Base-by-base conservation (phyloP, 768 basidiomycete species). In the Kockovaella imperatae region DNA sequence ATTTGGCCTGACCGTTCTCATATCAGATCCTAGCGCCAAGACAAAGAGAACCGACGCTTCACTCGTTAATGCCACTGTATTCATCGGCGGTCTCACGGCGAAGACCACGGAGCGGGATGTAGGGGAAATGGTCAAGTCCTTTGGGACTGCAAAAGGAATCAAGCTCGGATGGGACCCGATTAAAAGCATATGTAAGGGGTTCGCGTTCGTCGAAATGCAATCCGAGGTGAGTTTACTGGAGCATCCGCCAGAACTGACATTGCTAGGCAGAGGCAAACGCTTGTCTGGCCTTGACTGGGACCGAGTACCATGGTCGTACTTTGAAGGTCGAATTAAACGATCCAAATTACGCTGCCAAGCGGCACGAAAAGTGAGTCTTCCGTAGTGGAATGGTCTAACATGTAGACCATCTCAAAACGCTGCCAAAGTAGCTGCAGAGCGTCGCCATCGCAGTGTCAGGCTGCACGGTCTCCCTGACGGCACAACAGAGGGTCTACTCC, bases 141-240 rank as follows among this genome's bases (percentile, higher is more conserved):
- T 84, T 65, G 93, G 93, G 2, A 61, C 74, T 3, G 69, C 97
- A 56, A 88, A 86, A 67, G 83, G 85, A 18, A 77, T 96, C 32
- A 80, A 89, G 47, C 76, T 96, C 65, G 80, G 81, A 1, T 73
- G 78, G 43, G 87, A 89, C 50, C 26, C 50, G 1, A 43, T 34
- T 78, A 83, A 28, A 77, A 79, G 35, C 83, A 82, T 0, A 75
- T 77, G 77, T 25, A 89, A 81, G 66, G 91, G 95, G 1, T 91
- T 87, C 63, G 91, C 86, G 0, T 97, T 97, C 60, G 75, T 97
- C 26, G 90, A 96, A 64, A 97, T 86, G 62, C 83, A 85, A 51
- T 76, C 80, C 17, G 83, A 86, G 75, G 91, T 88, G 51, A 38
- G 77, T 61, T 5, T 4, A 23, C 8, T 39, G 10, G 15, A 23